Base-by-base conservation (phyloP, 805 yeast genomes). In the Saccharomycopsis sp. region DNA sequence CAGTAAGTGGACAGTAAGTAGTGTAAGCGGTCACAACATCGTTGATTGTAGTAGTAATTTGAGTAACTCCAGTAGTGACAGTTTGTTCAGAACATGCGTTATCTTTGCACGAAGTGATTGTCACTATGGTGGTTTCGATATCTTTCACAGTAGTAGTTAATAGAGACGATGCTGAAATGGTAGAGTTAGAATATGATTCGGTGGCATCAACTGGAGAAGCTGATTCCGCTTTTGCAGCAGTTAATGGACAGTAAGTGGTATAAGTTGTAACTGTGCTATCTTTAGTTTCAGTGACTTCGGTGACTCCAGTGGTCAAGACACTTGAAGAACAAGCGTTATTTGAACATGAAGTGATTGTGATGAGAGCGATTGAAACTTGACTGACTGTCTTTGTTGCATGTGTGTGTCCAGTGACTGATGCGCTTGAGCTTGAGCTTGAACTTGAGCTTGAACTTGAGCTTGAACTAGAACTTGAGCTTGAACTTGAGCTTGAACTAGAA, bases 341-440 rank as follows among this genome's bases (percentile, higher is more conserved):
- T 13, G 51, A 40, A 45, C 59, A 55, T 34, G 55, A 47, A n/a
- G 58, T 53, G 34, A 53, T 31, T n/a, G 58, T 53, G 34, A 31
- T 20, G 17, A 9, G 5, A 8, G 35, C 17, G 19, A 20, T 14
- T 5, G 35, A 31, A 31, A 20, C n/a, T 27, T 11, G 31, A n/a
- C 11, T 27, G 31, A n/a, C 11, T 27, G 31, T 27, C 13, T n/a
- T n/a, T 11, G 31, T 11, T 27, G 13, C 31, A 27, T 11, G 11
- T 11, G 13, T 27, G 31, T 11, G n/a, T 11, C 31, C n/a, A n/a
- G 31, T 27, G 31, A 11, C 31, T 27, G 31, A n/a, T 11, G 13
- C 31, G n/a, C 31, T 27, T 27, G 31, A 27, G 31, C 31, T 27
- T 20, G 36, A 17, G 13, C 19, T 3, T 27, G 31, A 27, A 27